Evolutionary conservation across 108 stramenopile species (phyloP).

Genomic region (Cyclotella distinguenda): DNA sequence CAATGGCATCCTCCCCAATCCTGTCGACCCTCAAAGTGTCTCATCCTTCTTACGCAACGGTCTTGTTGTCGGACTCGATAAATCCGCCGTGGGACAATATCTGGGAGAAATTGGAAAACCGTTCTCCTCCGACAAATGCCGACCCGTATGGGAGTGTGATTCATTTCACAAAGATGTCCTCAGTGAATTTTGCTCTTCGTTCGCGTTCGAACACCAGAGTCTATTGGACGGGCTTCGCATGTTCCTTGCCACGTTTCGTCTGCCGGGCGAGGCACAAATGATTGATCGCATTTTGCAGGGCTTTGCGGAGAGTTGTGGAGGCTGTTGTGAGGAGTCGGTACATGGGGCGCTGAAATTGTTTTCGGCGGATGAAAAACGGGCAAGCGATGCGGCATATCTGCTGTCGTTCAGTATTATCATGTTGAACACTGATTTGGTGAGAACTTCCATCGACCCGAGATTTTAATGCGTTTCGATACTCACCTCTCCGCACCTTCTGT

Average conservation of each 20-base stretch:
- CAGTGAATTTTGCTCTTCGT: conserved; percentile 67
- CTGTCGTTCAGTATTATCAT: conserved; percentile 96
- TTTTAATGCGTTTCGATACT: not conserved
- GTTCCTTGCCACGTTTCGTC: conserved; percentile 92
- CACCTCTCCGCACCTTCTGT: not conserved
- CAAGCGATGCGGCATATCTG: conserved; percentile 91
- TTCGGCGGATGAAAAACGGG: conserved; percentile 79
- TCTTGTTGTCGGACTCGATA: conserved; percentile 86
- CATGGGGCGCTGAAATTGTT: conserved; percentile 61
- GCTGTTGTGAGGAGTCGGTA: conserved; percentile 75
- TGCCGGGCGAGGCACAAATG: conserved; percentile 93
- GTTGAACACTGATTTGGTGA: conserved; percentile 93
- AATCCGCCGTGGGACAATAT: conserved; percentile 85
- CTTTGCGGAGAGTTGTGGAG: conserved; percentile 84
- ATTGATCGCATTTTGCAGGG: conserved; percentile 89
- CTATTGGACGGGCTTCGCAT: conserved; percentile 88
- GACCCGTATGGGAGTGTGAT: conserved; percentile 71
- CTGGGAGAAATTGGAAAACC: conserved; percentile 86
- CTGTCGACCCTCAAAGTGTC: conserved; percentile 76
- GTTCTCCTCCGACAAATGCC: conserved; percentile 53
- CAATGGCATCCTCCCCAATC: conserved; percentile 64
- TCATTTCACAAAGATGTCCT: conserved; percentile 92
- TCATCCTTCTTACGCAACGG: conserved; percentile 88
- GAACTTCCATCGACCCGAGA: not conserved
- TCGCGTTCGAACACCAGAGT: conserved; percentile 82